phyloP scores from a whole-genome alignment of 2,329 filamentous ascomycete species.

The Alternaria sp. region DNA sequence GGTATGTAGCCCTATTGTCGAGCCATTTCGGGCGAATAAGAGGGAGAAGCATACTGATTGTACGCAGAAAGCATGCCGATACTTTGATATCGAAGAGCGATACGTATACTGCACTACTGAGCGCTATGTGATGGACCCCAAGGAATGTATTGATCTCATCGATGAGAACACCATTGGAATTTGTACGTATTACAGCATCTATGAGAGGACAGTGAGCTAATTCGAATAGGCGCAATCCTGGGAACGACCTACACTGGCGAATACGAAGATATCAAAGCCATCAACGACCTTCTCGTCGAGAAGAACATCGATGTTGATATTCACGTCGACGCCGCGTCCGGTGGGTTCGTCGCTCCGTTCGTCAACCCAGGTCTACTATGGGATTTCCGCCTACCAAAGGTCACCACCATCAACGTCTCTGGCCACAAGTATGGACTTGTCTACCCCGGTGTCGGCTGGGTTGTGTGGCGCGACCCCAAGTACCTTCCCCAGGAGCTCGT shows the following conservation, averaged over 20 bases:
- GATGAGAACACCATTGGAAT: constrained; percentile 86
- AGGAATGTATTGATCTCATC: constrained; percentile 65
- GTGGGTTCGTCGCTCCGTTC: constrained; percentile 93
- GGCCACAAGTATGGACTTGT: constrained; percentile 83
- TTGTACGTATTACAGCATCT: constrained; percentile 53
- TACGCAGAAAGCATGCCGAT: constrained; percentile 68
- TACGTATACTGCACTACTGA: constrained; percentile 69
- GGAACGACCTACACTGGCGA: constrained; percentile 95
- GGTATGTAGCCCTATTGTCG: constrained; percentile 3
- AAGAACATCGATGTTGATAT: constrained; percentile 80
- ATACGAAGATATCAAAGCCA: constrained; percentile 87
- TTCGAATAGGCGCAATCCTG: constrained; percentile 66
- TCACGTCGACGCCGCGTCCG: constrained; percentile 90
- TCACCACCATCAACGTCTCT: constrained; percentile 92
- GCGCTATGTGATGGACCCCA: constrained; percentile 68
- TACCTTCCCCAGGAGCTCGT: constrained; percentile 79
- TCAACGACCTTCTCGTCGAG: constrained; percentile 85
- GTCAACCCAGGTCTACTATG: constrained; percentile 82
- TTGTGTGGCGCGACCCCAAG: constrained; percentile 81
- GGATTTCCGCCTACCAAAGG: constrained; percentile 90
- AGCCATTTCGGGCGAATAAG: no score
- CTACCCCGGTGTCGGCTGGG: constrained; percentile 94
- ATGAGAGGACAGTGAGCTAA: neutral
- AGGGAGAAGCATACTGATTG: neutral
- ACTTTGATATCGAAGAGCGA: constrained; percentile 93